Percentiles rank a stretch among this genome's conserved stretches.
Conservation (phyloP, 805 yeast species). For the Hanseniaspora occidentalis region DNA sequence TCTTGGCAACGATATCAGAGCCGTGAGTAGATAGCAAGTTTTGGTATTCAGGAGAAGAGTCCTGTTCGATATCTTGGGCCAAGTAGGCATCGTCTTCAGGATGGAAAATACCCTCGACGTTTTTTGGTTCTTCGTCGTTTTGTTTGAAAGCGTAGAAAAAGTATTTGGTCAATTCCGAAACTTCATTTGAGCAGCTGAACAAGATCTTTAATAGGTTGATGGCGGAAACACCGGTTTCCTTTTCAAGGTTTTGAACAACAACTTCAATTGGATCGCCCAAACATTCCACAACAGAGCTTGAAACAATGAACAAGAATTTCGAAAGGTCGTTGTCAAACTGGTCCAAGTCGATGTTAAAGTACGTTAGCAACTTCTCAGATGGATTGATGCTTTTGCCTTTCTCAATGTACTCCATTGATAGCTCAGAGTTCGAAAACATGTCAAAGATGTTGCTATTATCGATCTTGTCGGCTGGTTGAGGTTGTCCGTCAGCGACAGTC, state of each 20-base stretch:
- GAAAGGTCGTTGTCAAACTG: not conserved
- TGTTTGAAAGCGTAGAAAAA: not conserved
- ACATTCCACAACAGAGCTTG: not conserved
- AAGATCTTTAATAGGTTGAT: not conserved
- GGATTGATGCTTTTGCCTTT: not conserved
- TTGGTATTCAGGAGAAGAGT: not conserved
- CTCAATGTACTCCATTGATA: not conserved
- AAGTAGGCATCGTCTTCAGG: not conserved
- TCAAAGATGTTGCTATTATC: not conserved
- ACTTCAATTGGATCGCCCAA: not conserved
- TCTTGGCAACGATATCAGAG: not conserved
- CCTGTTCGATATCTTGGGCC: not conserved
- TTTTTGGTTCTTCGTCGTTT: not conserved
- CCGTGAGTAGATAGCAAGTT: not conserved
- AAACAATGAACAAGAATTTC: not conserved
- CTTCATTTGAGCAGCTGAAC: not conserved
- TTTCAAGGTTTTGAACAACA: not conserved
- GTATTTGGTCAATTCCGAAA: not conserved
- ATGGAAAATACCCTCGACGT: not conserved
- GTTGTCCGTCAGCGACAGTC: too few relatives aligned
- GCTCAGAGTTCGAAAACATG: not conserved
- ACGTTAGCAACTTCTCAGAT: not conserved
- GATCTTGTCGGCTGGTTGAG: not conserved
- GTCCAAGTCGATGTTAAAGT: not conserved
- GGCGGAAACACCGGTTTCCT: not conserved